Evolutionary conservation across 768 basidiomycete genomes (phyloP), one percentile per base, ranked within the genome.

Genomic region (Naematelia aurantialba): DNA sequence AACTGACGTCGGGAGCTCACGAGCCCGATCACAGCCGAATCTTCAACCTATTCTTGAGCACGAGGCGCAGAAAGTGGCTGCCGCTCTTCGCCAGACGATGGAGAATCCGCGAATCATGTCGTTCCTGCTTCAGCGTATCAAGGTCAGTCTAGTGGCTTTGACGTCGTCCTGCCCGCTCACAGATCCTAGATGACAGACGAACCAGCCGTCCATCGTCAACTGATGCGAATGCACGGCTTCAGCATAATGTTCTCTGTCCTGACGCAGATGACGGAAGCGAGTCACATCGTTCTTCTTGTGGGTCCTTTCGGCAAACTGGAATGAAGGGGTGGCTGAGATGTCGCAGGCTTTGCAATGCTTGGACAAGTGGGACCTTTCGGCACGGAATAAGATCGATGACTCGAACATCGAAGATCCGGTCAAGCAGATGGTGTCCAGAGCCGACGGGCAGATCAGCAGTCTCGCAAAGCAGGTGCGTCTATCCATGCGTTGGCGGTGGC

Each of bases 161-260:
- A 45, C 22, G 10, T 25, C n/a, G 55, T 22, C 17, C 25, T 30
- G 5, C 17, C 25, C 4, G 52, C 45, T 59, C 52, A 56, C 21
- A 17, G 11, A 2, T 1, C 27, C 3, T 56, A 94, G 92, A 85
- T 94, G 58, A 94, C 94, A 1, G 85, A 87, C 39, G 90, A 94
- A 61, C 82, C 84, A 45, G 81, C 84, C 0, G 85, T 90, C 12
- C 80, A 91, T 24, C 82, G 89, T 27, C 70, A 91, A 73, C 81
- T 98, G 49, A 87, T 96, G 85, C 87, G 91, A 3, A 80, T 97
- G 70, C 90, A 96, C 72, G 93, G 93, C 1, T 89, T 93, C 74
- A 89, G 87, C 77, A 79, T 92, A 14, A 93, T 98, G 90, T 87
- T 85, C 46, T 89, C 88, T 69, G 82, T 97, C 39, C 79, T 98